Base-by-base conservation (phyloP, 495 filamentous ascomycete genomes). In the Penicillium daleae region DNA sequence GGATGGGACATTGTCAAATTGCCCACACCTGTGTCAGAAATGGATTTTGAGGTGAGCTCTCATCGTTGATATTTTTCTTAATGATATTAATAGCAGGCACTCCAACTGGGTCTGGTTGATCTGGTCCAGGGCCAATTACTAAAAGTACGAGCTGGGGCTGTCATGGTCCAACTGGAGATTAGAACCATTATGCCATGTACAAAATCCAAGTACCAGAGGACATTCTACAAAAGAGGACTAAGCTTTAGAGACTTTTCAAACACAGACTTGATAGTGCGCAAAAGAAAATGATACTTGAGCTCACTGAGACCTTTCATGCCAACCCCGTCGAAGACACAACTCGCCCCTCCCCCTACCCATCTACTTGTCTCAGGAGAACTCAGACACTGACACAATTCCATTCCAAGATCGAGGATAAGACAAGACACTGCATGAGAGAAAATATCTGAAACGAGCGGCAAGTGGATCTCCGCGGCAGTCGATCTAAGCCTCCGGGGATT, bases 1-100 rank as follows among this genome's bases (percentile, higher is more conserved):
- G 59, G 65, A 66, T 70, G 59, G 70, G 60, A 64, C 67, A 70
- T 68, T 71, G 21, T 55, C 51, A 72, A 71, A 57, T 24, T 51
- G 60, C 5, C 70, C 49, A 49, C 44, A 49, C 62, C 56, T 65
- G 60, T 35, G 48, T 35, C 59, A 37, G 46, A 46, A 10, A 64
- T 60, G 52, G 24, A 48, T 48, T n/a, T 54, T 31, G 44, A 32
- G 33, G 59, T 26, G 40, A 59, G 32, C 39, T 17, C 17, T 27
- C 27, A 27, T 50, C 9, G 7, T 3, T 26, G 21, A 50, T 2
- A 6, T 12, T 6, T 10, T 29, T 26, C 8, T 6, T 17, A 17
- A 26, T 29, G 26, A 15, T 50, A 29, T 17, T 50, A 27, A 29
- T 50, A 15, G 46, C 24, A 29, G 24, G 17, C 21, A 22, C n/a